phyloP scores from a whole-genome alignment of 495 filamentous ascomycete genomes.

The Usnea hakonensis region DNA sequence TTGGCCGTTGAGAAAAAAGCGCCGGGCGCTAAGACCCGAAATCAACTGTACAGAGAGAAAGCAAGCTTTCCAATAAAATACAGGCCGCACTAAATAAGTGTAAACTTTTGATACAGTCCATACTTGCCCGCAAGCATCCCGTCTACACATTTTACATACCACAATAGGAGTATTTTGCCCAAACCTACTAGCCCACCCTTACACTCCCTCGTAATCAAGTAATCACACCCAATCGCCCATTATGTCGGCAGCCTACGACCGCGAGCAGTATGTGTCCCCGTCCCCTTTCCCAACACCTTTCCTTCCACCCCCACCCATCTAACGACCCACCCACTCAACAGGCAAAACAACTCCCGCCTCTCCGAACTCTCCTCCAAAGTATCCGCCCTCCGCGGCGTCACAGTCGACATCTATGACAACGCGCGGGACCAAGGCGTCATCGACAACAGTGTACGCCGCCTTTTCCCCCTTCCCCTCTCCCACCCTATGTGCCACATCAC shows the following conservation, averaged over 20 bases:
- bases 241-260: slow-evolving; percentile 95
- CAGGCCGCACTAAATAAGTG: too few species aligned
- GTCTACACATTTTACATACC: not conserved
- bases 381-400: slow-evolving; percentile 85
- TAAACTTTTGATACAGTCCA: too few species aligned
- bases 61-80: too few species aligned
- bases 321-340: slow-evolving; percentile 25
- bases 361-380: slow-evolving; percentile 86
- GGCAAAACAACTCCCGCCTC: slow-evolving; percentile 93
- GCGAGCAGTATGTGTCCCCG: slow-evolving; percentile 54
- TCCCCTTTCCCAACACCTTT: not conserved
- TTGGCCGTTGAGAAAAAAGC: too few species aligned
- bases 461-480: not conserved
- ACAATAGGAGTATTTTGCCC: too few species aligned
- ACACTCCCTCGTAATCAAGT: not conserved
- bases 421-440: slow-evolving; percentile 80
- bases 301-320: slow-evolving; percentile 5
- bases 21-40: too few species aligned
- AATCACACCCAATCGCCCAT: slow-evolving; percentile 18
- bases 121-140: too few species aligned
- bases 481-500: not conserved
- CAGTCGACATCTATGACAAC: slow-evolving; percentile 96
- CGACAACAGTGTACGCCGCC: slow-evolving; percentile 62
- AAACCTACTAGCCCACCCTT: not conserved
- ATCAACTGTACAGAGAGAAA: too few species aligned